phyloP scores from a whole-genome alignment of 1,284 basidiomycete genomes.

The Tilletia indica region DNA sequence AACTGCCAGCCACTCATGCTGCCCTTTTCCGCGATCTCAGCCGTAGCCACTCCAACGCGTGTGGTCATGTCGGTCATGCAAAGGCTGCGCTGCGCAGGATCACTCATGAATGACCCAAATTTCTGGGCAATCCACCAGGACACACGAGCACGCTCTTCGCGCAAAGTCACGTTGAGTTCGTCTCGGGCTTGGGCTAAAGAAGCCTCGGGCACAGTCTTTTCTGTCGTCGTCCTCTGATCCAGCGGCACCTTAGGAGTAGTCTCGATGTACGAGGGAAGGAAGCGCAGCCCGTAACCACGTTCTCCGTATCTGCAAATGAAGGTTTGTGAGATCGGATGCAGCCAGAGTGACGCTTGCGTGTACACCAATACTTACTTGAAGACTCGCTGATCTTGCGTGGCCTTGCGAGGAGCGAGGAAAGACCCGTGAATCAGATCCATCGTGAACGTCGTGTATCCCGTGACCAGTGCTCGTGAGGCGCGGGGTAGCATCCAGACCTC shows the following conservation, averaged over 20 bases:
- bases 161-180: not conserved
- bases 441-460: conserved; percentile 21
- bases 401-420: conserved; percentile 25
- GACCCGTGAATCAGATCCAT: conserved; percentile 30
- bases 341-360: not conserved
- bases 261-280: conserved; percentile 26
- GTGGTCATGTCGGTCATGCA: not conserved
- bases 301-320: conserved; percentile 18
- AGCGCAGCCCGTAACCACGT: conserved; percentile 30
- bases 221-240: not conserved
- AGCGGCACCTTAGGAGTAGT: not conserved
- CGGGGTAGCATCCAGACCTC: conserved; percentile 32
- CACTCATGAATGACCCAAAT: not conserved
- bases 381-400: conserved; percentile 27
- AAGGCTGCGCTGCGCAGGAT: not conserved
- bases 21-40: conserved; percentile 6
- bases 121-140: conserved; percentile 7
- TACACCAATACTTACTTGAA: conserved; percentile 14
- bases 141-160: not conserved
- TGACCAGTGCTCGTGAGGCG: conserved; percentile 25
- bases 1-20: not conserved
- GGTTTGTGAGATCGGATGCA: not conserved
- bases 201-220: not conserved
- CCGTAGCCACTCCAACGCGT: not conserved
- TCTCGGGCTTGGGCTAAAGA: not conserved